Evolutionary conservation across 257 asterid genomes (phyloP).

Genomic region (Capsicum pubescens): DNA sequence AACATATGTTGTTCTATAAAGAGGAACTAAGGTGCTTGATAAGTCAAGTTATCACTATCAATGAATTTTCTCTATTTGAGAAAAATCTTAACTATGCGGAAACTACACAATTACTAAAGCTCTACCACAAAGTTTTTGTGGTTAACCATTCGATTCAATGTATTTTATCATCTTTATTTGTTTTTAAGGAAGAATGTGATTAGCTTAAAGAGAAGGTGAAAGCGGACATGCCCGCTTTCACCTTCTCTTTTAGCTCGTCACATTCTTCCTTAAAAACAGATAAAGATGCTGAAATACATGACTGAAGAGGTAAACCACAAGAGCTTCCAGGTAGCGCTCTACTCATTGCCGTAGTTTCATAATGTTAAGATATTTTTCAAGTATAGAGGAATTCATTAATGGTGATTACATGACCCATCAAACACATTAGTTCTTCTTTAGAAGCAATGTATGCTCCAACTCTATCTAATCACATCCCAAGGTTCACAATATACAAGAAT

Average conservation of each 20-base stretch:
- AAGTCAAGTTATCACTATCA: too few relatives aligned
- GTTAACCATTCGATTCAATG: neutral
- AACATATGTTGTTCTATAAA: too few relatives aligned
- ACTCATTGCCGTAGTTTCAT: too few relatives aligned
- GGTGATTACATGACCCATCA: too few relatives aligned
- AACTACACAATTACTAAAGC: neutral
- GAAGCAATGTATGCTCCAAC: too few relatives aligned
- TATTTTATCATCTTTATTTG: neutral
- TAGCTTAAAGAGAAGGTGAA: constrained; percentile 52
- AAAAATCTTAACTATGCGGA: neutral
- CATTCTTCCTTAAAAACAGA: neutral
- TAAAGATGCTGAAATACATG: neutral
- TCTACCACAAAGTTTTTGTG: neutral
- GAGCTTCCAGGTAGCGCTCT: neutral
- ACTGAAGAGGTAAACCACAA: neutral
- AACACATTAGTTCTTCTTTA: too few relatives aligned
- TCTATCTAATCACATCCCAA: too few relatives aligned
- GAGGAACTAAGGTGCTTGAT: too few relatives aligned
- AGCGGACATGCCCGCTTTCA: constrained; percentile 38
- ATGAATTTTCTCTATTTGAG: too few relatives aligned
- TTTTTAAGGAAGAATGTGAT: constrained; percentile 70
- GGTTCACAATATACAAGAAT: too few relatives aligned
- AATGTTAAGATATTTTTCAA: too few relatives aligned
- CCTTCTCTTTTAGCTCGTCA: neutral
- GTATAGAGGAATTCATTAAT: too few relatives aligned